Conservation (phyloP, 306 rosid species). For the Morella rubra region DNA sequence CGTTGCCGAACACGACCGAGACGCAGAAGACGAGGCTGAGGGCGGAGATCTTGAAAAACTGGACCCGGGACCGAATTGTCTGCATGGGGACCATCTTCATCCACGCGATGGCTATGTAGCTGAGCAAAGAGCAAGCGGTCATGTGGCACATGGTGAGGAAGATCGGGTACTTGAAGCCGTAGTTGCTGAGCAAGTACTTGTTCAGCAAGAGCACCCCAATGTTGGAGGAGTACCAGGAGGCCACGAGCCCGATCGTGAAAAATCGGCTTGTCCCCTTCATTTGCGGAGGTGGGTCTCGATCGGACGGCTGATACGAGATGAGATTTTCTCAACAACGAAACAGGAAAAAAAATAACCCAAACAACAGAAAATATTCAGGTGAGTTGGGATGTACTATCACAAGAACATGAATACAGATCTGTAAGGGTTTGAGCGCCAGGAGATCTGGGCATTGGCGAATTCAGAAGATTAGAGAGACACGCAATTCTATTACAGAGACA, state of each 20-base stretch:
- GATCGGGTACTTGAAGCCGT: constrained; percentile 98
- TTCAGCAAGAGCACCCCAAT: constrained; percentile 87
- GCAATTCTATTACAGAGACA: not conserved
- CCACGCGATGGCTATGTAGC: constrained; percentile 97
- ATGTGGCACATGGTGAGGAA: constrained; percentile 99
- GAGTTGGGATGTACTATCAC: constrained; percentile 4
- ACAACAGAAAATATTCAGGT: not conserved
- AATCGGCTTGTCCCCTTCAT: constrained; percentile 75
- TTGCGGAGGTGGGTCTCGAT: constrained; percentile 36
- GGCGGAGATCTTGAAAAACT: constrained; percentile 82
- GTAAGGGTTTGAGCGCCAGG: constrained; percentile 21
- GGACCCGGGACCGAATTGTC: constrained; percentile 81
- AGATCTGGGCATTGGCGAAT: constrained; percentile 45
- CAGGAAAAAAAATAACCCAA: not conserved
- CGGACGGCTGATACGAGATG: constrained; percentile 37
- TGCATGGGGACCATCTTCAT: constrained; percentile 95
- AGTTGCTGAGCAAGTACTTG: constrained; percentile 91
- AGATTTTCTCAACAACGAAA: not conserved
- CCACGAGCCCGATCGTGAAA: constrained; percentile 78
- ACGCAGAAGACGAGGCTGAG: constrained; percentile 82
- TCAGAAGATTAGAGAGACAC: not conserved
- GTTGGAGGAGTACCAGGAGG: constrained; percentile 94
- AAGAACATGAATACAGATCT: constrained; percentile 40
- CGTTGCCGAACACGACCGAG: constrained; percentile 93
- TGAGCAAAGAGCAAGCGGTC: constrained; percentile 92